Percentiles rank a stretch among this genome's conserved stretches.
Evolutionary conservation across 208 protist species (phyloP).

Genomic region (Wallacemonas sp.): DNA sequence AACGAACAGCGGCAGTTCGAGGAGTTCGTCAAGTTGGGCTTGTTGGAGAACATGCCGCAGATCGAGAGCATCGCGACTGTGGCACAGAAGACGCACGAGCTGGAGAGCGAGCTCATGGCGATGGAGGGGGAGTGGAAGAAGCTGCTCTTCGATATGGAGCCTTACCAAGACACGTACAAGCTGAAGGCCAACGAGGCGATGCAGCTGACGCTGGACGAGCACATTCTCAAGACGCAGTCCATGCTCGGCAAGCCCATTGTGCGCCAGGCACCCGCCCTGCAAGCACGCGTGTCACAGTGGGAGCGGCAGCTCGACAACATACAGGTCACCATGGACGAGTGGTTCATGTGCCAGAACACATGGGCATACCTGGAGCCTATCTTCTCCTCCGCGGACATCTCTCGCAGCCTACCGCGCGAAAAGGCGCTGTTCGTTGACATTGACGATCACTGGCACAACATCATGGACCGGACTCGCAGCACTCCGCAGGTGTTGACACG

Average conservation of each 20-base stretch:
- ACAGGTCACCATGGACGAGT: constrained; percentile 95
- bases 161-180: constrained; percentile 93
- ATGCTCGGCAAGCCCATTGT: constrained; percentile 95
- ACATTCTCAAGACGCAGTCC: constrained; percentile 95
- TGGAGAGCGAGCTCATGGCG: constrained; percentile 91
- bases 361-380: constrained; percentile 98
- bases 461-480: constrained; percentile 89
- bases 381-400: constrained; percentile 96
- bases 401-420: constrained; percentile 95
- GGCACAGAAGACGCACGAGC: constrained; percentile 89
- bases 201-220: constrained; percentile 94
- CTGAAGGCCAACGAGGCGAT: constrained; percentile 93
- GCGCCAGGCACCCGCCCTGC: constrained; percentile 82
- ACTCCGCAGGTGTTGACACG: constrained; percentile 87
- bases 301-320: constrained; percentile 92
- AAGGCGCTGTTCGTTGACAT: constrained; percentile 93
- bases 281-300: constrained; percentile 91
- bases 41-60: constrained; percentile 76
- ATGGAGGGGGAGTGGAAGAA: constrained; percentile 95
- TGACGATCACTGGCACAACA: constrained; percentile 91
- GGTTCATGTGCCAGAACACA: constrained; percentile 94
- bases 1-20: constrained; percentile 80
- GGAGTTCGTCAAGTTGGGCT: constrained; percentile 85
- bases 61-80: constrained; percentile 88
- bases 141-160: constrained; percentile 92